Base-by-base conservation (phyloP, 352 stramenopile genomes). In the Pythium diclinum region DNA sequence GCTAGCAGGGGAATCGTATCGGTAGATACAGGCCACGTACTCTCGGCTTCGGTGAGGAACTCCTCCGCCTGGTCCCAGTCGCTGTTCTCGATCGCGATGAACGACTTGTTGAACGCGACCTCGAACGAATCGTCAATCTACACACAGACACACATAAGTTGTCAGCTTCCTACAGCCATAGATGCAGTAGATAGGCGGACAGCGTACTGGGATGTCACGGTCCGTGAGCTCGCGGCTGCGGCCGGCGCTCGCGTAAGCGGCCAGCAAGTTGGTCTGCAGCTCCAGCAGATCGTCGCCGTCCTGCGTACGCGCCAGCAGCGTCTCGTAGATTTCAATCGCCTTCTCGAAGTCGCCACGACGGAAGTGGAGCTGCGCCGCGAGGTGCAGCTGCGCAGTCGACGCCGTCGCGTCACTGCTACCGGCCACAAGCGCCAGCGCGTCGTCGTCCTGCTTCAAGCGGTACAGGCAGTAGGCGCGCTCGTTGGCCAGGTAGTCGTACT, bases 21-120 rank as follows among this genome's bases (percentile, higher is more conserved):
- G n/a, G n/a, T n/a, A n/a, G n/a, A 53, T 9, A 58, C n/a, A 28
- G 13, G 44, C 23, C 2, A 75, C 75, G 59, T 73, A 94, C 85
- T 74, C 64, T 94, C 82, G 3, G 83, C 78, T 61, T 84, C 76
- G 17, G 68, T 25, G 40, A 94, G 63, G 2, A 83, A 67, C 11
- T 77, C 61, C 33, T 83, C 72, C 0, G 85, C 79, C 16, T 60
- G 67, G 17, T 68, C 61, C 75, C 77, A 88, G 60, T 94, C 74
- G 36, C 71, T 69, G 16, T 70, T 76, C 40, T 91, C 79, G 32
- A 94, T 87, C 8, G 80, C 76, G n/a, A 88, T 67, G 58, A 94
- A 90, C 60, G 85, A 88, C 72, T 91, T 91, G 72, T 94, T 94
- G 63, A 90, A 94, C 11, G 83, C 80, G 53, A 94, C 70, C 62